Conservation (phyloP, 208 protist species). For the Leishmania tropica region DNA sequence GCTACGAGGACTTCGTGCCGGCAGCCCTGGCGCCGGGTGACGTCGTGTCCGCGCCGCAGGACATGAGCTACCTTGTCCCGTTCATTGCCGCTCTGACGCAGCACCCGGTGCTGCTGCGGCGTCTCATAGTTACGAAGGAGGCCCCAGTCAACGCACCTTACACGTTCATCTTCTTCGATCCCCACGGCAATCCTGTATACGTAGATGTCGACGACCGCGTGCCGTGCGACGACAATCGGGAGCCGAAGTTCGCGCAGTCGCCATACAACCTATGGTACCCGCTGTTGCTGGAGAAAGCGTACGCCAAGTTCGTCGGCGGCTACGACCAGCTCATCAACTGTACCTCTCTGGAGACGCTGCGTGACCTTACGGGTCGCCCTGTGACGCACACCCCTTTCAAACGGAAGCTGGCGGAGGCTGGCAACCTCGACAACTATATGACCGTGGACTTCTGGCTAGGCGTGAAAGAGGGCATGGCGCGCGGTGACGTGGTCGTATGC, state of each 20-base stretch:
- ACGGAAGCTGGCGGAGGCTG: slow-evolving; percentile 67
- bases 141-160: slow-evolving; percentile 72
- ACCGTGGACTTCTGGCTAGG: slow-evolving; percentile 71
- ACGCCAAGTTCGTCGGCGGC: slow-evolving; percentile 91
- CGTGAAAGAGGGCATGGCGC: slow-evolving; percentile 57
- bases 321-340: slow-evolving; percentile 84
- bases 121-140: slow-evolving; percentile 61
- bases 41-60: slow-evolving; percentile 47
- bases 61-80: slow-evolving; percentile 70
- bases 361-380: slow-evolving; percentile 85
- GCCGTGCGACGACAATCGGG: slow-evolving; percentile 45
- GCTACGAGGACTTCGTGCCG: slow-evolving; percentile 43
- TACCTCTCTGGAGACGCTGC: slow-evolving; percentile 86
- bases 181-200: slow-evolving; percentile 79
- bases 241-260: slow-evolving; percentile 69
- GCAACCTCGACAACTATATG: slow-evolving; percentile 64
- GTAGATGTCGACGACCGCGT: slow-evolving; percentile 87
- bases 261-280: slow-evolving; percentile 71
- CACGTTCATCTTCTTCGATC: slow-evolving; percentile 86
- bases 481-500: slow-evolving; percentile 78
- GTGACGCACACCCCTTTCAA: slow-evolving; percentile 81
- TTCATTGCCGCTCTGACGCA: slow-evolving; percentile 77
- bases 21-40: slow-evolving; percentile 23
- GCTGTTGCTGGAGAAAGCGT: slow-evolving; percentile 91
- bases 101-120: slow-evolving; percentile 69